Conservation (phyloP, 2,329 filamentous ascomycete species). For the Arthroderma uncinatum region DNA sequence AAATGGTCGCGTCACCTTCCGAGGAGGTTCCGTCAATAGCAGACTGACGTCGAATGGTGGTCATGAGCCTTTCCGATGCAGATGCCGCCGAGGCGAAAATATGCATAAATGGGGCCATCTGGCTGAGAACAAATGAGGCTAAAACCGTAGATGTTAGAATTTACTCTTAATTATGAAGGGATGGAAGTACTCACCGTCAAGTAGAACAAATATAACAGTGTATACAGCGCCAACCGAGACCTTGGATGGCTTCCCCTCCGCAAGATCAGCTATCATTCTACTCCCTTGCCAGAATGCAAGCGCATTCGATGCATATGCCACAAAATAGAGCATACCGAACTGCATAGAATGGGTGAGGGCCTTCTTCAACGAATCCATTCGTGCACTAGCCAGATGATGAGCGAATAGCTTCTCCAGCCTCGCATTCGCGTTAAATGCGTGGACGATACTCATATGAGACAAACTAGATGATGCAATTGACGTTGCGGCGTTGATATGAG, state of each 20-base stretch:
- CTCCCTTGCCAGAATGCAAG: constrained; percentile 57
- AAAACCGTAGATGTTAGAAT: not conserved
- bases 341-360: constrained; percentile 45
- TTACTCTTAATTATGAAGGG: constrained; percentile 11
- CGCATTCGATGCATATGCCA: constrained; percentile 53
- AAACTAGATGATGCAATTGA: constrained; percentile 54
- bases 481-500: constrained; percentile 46
- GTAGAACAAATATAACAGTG: constrained; percentile 31
- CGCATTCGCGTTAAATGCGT: constrained; percentile 50
- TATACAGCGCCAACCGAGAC: constrained; percentile 27
- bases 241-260: constrained; percentile 19
- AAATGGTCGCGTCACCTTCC: constrained; percentile 32
- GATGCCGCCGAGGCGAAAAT: constrained; percentile 15
- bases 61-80: constrained; percentile 12
- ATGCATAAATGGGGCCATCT: constrained; percentile 29
- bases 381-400: constrained; percentile 40
- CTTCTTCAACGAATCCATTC: constrained; percentile 45
- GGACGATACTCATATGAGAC: constrained; percentile 50
- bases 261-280: constrained; percentile 36
- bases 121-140: constrained; percentile 31
- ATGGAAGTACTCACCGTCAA: constrained; percentile 24
- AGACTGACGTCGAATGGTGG: constrained; percentile 14
- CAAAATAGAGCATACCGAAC: constrained; percentile 51
- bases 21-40: constrained; percentile 14
- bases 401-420: constrained; percentile 52